These are phyloP conservation scores for Annulohypoxylon truncatum DNA, from an alignment of 2,329 filamentous ascomycete genomes.

Conservation along the genomic window DNA sequence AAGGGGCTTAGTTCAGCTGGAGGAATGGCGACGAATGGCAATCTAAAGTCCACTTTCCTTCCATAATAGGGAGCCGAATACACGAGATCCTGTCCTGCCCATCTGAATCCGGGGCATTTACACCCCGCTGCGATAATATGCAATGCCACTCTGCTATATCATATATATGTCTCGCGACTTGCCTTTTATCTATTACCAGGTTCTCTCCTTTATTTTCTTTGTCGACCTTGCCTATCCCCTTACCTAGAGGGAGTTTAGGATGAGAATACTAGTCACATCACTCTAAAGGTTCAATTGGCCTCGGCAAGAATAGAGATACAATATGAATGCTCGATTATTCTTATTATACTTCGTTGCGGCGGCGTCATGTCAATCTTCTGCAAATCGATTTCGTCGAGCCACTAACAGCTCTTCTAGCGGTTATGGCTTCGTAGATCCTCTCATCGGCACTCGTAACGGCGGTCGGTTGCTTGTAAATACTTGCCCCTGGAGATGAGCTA, in stretches of 20 bases:
- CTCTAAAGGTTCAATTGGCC: constrained; percentile 6
- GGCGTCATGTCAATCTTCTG: constrained; percentile 28
- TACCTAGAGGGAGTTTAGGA: background rate
- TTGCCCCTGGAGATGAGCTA: constrained; percentile 2
- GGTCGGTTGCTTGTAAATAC: constrained; percentile 38
- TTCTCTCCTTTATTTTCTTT: constrained; percentile 24
- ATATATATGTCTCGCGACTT: constrained; percentile 25
- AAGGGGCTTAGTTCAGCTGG: constrained; percentile 20
- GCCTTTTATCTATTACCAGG: constrained; percentile 25
- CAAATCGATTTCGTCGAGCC: constrained; percentile 11
- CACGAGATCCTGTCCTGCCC: constrained; percentile 27
- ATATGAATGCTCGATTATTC: constrained; percentile 30
- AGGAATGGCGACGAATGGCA: constrained; percentile 33
- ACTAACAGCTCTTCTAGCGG: constrained; percentile 32
- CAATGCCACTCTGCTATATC: constrained; percentile 26
- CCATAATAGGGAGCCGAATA: constrained; percentile 21
- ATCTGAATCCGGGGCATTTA: constrained; percentile 28
- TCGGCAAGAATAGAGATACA: constrained; percentile 3
- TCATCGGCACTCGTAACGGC: constrained; percentile 51
- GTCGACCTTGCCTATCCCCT: background rate
- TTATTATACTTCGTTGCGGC: constrained; percentile 25
- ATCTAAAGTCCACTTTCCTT: constrained; percentile 20
- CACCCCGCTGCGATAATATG: constrained; percentile 35
- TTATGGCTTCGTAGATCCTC: constrained; percentile 50
- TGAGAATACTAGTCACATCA: background rate